phyloP scores from a whole-genome alignment of 2,329 filamentous ascomycete genomes.

The Chaetomium globosum region DNA sequence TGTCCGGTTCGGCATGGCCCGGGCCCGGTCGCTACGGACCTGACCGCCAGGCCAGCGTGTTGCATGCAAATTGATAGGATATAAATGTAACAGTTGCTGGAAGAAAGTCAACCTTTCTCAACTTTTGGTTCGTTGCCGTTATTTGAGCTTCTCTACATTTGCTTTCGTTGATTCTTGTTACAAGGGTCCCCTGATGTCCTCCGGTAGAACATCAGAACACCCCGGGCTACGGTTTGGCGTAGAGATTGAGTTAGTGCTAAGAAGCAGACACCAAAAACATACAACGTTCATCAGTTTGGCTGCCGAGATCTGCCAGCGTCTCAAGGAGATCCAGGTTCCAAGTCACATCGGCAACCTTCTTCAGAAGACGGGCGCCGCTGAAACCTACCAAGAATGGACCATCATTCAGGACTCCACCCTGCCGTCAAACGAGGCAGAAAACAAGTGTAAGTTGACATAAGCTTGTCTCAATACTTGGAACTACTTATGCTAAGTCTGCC shows the following conservation, averaged over 20 bases:
- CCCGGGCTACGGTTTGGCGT: slow-evolving; percentile 11
- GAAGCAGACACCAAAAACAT: background rate
- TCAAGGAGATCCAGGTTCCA: background rate
- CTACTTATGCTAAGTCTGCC: background rate
- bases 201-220: background rate
- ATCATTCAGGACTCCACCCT: slow-evolving; percentile 3
- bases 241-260: slow-evolving; percentile 1
- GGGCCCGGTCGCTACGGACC: background rate
- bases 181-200: background rate
- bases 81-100: background rate
- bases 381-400: slow-evolving; percentile 2
- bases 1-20: background rate
- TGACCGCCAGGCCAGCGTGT: background rate
- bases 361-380: background rate
- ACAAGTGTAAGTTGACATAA: background rate
- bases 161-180: background rate
- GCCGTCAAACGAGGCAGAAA: background rate
- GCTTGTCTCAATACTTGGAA: background rate
- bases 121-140: background rate
- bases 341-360: background rate
- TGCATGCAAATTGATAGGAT: background rate
- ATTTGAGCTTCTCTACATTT: background rate
- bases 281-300: background rate
- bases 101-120: background rate
- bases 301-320: background rate